Evolutionary conservation across 495 filamentous ascomycete species (phyloP), one percentile per base, ranked within the genome.

Genomic region (Hyaloscypha hepaticicola): DNA sequence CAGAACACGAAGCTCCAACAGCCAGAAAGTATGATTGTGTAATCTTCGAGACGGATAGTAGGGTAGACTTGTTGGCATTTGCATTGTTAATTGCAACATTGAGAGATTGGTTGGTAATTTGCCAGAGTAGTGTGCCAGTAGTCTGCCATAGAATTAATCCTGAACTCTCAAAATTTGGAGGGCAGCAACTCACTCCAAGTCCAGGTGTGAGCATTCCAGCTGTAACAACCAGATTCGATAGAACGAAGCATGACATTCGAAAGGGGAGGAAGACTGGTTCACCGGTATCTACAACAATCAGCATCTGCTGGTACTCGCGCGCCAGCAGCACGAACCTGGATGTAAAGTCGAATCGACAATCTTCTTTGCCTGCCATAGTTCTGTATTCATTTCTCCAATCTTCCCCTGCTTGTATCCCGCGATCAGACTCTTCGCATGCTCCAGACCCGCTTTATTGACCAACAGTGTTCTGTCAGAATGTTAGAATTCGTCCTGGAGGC

Each of bases 11-110:
- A 19, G 95, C 94, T 29, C 88, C 85, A 11, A 99, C 96, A 55
- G 95, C 95, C 64, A 97, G 82, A 72, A 90, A 82, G 82, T 98
- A 99, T 67, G 93, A 97, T 72, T 94, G 85, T 62, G 86, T 83
- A 68, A 99, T 86, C 66, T 91, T 91, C 7, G 86, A 84, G 63
- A 84, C 83, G 28, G 90, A 90, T 2, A 97, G 82, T 0, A 93
- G 90, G 1, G 92, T 90, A 21, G 92, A 96, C 73, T 99, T 99
- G 83, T 99, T 99, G 45, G 95, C 90, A 76, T 99, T 99, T 73
- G 93, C 87, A 75, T 85, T 90, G 83, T 99, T 99, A 82, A 99
- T 95, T 49, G 91, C 93, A 21, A 99, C 95, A 72, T 99, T 98
- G 65, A 99, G 90, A 14, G 92, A 96, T 75, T 99, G 95, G 77